Evolutionary conservation across 176 grass and related monocot species (phyloP).

Genomic region (Lolium rigidum): DNA sequence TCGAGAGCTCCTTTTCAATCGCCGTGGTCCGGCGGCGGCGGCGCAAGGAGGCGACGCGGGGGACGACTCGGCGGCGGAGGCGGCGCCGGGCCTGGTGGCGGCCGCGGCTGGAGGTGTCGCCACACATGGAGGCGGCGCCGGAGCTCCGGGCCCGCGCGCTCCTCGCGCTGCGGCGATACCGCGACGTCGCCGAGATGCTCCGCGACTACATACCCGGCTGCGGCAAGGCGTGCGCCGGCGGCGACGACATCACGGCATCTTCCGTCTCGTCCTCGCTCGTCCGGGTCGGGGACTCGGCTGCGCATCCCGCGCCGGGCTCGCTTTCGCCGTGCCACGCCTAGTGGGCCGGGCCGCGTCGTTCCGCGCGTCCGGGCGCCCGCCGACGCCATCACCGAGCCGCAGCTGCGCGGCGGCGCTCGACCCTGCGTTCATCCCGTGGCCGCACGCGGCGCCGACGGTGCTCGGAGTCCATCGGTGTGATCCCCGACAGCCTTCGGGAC

Average conservation of each 20-base stretch:
- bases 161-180: constrained; percentile 76
- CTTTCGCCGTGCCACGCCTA: constrained; percentile 68
- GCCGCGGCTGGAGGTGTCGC: constrained; percentile 64
- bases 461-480: constrained; percentile 54
- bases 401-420: constrained; percentile 84
- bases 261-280: constrained; percentile 40
- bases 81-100: constrained; percentile 60
- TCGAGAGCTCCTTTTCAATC: no score
- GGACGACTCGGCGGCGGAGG: constrained; percentile 45
- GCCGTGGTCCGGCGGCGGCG: constrained; percentile 23
- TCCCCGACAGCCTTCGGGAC: constrained; percentile 81
- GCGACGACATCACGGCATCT: constrained; percentile 8
- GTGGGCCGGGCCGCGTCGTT: constrained; percentile 80
- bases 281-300: constrained; percentile 47
- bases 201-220: constrained; percentile 87
- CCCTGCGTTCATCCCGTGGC: constrained; percentile 86
- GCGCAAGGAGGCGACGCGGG: neutral
- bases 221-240: constrained; percentile 39
- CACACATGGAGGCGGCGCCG: constrained; percentile 70
- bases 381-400: constrained; percentile 83
- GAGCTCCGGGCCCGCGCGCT: constrained; percentile 80
- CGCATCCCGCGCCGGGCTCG: constrained; percentile 52
- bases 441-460: constrained; percentile 75
- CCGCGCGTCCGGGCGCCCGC: constrained; percentile 54
- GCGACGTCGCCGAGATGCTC: constrained; percentile 89